phyloP scores from a whole-genome alignment of 106 monocot genomes.

The Chionographis japonica region DNA sequence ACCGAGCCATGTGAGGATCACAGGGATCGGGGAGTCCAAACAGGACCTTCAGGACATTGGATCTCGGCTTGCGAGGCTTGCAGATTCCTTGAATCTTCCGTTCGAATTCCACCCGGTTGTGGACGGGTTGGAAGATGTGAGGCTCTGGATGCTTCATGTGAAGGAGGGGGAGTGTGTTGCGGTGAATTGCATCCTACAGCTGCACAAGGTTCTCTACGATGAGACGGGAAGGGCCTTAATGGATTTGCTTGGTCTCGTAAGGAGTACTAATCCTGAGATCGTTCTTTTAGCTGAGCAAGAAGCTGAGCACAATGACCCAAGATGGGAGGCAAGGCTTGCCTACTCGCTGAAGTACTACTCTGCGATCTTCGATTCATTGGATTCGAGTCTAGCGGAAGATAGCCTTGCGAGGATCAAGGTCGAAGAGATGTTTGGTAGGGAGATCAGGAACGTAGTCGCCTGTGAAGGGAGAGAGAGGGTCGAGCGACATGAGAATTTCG shows the following conservation, averaged over 20 bases:
- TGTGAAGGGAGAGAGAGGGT: slow-evolving; percentile 53
- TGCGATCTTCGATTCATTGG: slow-evolving; percentile 69
- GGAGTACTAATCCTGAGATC: slow-evolving; percentile 65
- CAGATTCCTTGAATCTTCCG: slow-evolving; percentile 40
- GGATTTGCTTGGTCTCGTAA: slow-evolving; percentile 51
- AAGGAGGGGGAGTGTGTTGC: slow-evolving; percentile 75
- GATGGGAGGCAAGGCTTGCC: slow-evolving; percentile 58
- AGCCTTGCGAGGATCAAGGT: slow-evolving; percentile 59
- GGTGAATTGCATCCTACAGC: slow-evolving; percentile 64
- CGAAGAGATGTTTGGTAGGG: slow-evolving; percentile 76
- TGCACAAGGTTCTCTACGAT: slow-evolving; percentile 63
- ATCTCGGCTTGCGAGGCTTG: slow-evolving; percentile 47
- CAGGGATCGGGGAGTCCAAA: slow-evolving; percentile 65
- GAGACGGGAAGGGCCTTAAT: slow-evolving; percentile 30
- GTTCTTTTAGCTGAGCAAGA: slow-evolving; percentile 73
- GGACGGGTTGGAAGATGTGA: slow-evolving; percentile 73
- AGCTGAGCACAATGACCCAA: slow-evolving; percentile 42
- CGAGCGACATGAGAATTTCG: slow-evolving; percentile 68
- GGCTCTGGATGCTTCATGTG: slow-evolving; percentile 99
- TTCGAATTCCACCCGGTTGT: slow-evolving; percentile 85
- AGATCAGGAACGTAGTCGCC: slow-evolving; percentile 66
- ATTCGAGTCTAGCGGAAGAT: slow-evolving; percentile 20
- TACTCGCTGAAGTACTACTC: slow-evolving; percentile 61
- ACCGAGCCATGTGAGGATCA: slow-evolving; percentile 68
- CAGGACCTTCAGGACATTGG: slow-evolving; percentile 62